Conservation (phyloP, 1,284 basidiomycete genomes). For the Rhodotorula sp. region DNA sequence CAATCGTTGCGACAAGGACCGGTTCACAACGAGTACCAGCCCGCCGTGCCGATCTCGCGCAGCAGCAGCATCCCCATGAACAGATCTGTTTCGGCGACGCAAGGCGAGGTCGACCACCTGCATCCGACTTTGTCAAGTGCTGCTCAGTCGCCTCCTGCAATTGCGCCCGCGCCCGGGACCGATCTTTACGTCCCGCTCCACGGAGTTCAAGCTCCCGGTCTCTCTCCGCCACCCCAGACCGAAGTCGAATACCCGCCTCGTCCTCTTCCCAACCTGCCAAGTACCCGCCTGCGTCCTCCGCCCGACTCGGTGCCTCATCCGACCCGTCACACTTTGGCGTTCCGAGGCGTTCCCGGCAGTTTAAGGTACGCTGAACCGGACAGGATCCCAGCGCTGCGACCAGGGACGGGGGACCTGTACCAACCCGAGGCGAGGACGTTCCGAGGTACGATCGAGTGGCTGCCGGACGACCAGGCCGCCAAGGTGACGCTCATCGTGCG, state of each 20-base stretch:
- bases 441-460: conserved; percentile 21
- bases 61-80: no score
- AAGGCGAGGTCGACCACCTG: no score
- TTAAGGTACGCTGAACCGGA: neutral
- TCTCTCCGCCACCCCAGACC: neutral
- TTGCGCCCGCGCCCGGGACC: no score
- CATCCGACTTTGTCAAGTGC: no score
- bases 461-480: conserved; percentile 14
- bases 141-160: no score
- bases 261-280: neutral
- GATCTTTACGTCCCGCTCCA: no score
- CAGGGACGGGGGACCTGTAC: neutral
- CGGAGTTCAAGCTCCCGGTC: neutral
- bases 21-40: no score
- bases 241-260: neutral
- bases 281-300: neutral
- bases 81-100: no score
- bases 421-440: conserved; percentile 10
- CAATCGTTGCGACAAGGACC: no score
- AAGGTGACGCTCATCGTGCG: conserved; percentile 17
- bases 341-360: conserved; percentile 7
- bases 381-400: neutral
- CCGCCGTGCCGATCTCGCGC: no score
- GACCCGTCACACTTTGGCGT: conserved; percentile 6
- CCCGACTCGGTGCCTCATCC: neutral